Evolutionary conservation across 148 eudicot species (phyloP), one percentile per base, ranked within the genome.

Genomic region (Pouteria glomerata): DNA sequence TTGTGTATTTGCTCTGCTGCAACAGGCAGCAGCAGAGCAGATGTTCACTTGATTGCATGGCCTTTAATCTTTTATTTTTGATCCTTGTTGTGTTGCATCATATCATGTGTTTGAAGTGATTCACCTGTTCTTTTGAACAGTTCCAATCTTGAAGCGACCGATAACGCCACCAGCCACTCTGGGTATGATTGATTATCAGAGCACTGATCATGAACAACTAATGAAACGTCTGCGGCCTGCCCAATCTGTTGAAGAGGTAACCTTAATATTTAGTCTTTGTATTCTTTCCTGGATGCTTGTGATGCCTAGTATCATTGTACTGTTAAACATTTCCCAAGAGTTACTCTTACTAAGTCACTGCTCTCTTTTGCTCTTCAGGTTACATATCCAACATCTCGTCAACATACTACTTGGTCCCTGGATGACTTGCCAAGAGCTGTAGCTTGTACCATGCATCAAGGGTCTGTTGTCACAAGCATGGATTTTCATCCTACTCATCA

Each of bases 401-500:
- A 85, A 70, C 91, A 84, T 75, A 72, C 83, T 61, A 73, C 84
- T 52, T 88, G 88, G 90, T 88, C 97, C 13, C 18, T 85, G 68
- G 92, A 90, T 69, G 97, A 90, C 80, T 82, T 93, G 74, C 98
- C 98, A 15, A 88, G 94, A 89, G 83, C 75, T 1, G 97, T 93
- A 69, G 96, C 92, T 72, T 82, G 87, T 79, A 81, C 87, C 67
- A 50, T 93, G 81, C 86, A 83, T 78, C 96, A 87, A 76, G 97
- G 94, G 70, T 88, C 94, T 55, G 19, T 78, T 50, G 88, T 93
- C 55, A 85, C 86, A 34, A 93, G 96, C 98, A 77, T 93, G 94
- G 94, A 93, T 71, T 93, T 90, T 73, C 98, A 93, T 77, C 98
- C 98, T 50, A 82, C 87, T 73, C 90, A 85, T 67, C 85, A 85